These are phyloP conservation scores for Macrophomina tecta DNA, from an alignment of 2,329 filamentous ascomycete species.

Conservation along the genomic window DNA sequence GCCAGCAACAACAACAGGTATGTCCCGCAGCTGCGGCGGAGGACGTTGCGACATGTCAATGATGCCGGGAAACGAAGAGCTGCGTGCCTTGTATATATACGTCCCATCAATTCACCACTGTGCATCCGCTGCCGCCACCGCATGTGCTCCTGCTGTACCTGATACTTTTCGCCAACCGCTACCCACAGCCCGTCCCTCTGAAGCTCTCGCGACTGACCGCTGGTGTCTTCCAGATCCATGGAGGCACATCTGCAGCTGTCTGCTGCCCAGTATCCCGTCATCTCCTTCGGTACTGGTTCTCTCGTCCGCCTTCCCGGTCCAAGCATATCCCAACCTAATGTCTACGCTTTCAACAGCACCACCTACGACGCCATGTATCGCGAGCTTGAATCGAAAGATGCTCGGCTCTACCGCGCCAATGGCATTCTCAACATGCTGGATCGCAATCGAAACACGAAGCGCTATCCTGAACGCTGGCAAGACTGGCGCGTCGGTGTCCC, in stretches of 20 bases:
- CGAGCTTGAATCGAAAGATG: slow-evolving; percentile 85
- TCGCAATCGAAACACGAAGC: slow-evolving; percentile 89
- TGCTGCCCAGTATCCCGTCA: slow-evolving; percentile 84
- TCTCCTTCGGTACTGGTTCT: slow-evolving; percentile 96
- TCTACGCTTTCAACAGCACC: slow-evolving; percentile 97
- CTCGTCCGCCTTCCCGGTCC: slow-evolving; percentile 92
- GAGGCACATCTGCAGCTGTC: slow-evolving; percentile 96
- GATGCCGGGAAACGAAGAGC: background rate
- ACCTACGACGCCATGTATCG: slow-evolving; percentile 95
- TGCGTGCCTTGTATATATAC: slow-evolving; percentile 17
- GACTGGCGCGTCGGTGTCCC: slow-evolving; percentile 93
- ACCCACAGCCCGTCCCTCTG: slow-evolving; percentile 3
- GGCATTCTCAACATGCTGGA: slow-evolving; percentile 95
- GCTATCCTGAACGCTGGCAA: slow-evolving; percentile 95
- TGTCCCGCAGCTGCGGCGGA: slow-evolving; percentile 34
- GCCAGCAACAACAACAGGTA: slow-evolving; percentile 97
- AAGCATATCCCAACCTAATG: slow-evolving; percentile 89
- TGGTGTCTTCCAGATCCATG: slow-evolving; percentile 72
- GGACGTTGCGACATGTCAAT: background rate
- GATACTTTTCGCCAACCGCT: background rate
- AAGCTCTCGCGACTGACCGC: slow-evolving; percentile 32
- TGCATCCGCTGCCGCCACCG: slow-evolving; percentile 6
- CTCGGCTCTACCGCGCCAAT: slow-evolving; percentile 85
- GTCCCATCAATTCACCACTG: slow-evolving; percentile 21
- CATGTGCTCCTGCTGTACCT: slow-evolving; percentile 16